Base-by-base conservation (phyloP, 2,329 filamentous ascomycete genomes). In the Rugonectria rugulosa region DNA sequence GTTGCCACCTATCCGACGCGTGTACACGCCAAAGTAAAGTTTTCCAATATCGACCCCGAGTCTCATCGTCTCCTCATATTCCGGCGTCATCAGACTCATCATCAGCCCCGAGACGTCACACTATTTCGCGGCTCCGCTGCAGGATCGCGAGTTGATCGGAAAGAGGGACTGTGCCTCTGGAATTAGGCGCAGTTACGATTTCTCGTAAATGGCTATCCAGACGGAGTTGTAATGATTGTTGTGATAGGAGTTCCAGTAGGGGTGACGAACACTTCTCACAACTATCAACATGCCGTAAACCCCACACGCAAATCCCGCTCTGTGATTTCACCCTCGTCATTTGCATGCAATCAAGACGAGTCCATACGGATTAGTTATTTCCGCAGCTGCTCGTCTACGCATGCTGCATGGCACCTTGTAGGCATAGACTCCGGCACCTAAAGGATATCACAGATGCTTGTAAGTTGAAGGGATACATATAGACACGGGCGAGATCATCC, bases 401-500 rank as follows among this genome's bases (percentile, higher is more conserved):
- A 81, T 0, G 90, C n/a, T n/a, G n/a, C n/a, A n/a, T n/a, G n/a
- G n/a, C n/a, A n/a, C n/a, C n/a, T n/a, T n/a, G n/a, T n/a, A n/a
- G n/a, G n/a, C n/a, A n/a, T n/a, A n/a, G n/a, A n/a, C n/a, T n/a
- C n/a, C 84, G 1, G 90, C 91, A 0, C 91, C 91, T 5, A 96
- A 0, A 92, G 91, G 1, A 96, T 84, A 9, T 86, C 79, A 95
- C 2, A 96, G 81, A 66, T 95, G 91, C 71, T 95, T 90, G 67
- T 95, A 96, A 1, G 91, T 93, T 11, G 92, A 92, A n/a, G n/a
- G n/a, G n/a, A n/a, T n/a, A n/a, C n/a, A n/a, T n/a, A 69, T 92
- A 91, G 54, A 95, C 89, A 67, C 90, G 95, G 55, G 96, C 83
- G 41, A 94, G 89, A 79, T 96, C 92, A 68, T 96, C 91, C 1